A percentile compares a stretch with the other conserved stretches of the same genome.
Conservation (phyloP, 1,284 basidiomycete genomes). For the Erythrobasidium hasegawianum region DNA sequence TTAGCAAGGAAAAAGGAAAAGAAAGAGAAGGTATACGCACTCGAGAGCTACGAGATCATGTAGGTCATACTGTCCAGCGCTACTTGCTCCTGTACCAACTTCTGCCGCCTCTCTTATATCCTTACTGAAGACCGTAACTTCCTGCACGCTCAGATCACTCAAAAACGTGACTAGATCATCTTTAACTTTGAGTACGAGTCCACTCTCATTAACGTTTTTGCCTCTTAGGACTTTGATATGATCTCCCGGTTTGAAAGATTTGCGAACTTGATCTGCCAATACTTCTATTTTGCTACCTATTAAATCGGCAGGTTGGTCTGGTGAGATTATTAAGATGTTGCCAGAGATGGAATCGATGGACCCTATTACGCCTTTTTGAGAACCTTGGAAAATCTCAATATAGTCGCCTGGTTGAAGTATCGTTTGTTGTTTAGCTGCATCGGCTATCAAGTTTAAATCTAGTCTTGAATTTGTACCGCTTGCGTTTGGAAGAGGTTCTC, state of each 20-base stretch:
- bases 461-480: constrained; percentile 53
- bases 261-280: constrained; percentile 81
- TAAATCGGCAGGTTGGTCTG: constrained; percentile 77
- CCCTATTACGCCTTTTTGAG: constrained; percentile 88
- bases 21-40: constrained; percentile 54
- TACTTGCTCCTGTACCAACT: constrained; percentile 81
- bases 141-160: constrained; percentile 94
- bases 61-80: constrained; percentile 87
- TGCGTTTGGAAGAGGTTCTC: background rate
- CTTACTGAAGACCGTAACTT: constrained; percentile 95
- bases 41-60: constrained; percentile 97
- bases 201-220: constrained; percentile 90
- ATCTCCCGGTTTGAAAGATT: constrained; percentile 93
- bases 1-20: no score
- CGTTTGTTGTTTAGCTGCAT: constrained; percentile 79
- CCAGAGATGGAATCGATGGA: constrained; percentile 82
- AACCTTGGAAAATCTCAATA: constrained; percentile 94
- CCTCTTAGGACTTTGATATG: constrained; percentile 98
- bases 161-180: constrained; percentile 83
- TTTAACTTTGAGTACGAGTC: constrained; percentile 83
- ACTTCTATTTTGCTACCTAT: constrained; percentile 82
- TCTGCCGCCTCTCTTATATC: constrained; percentile 96
- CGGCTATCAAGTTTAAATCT: constrained; percentile 78
- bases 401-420: constrained; percentile 97
- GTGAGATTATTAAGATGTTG: constrained; percentile 80